phyloP scores from a whole-genome alignment of 2,329 filamentous ascomycete species.

The Sporothrix mexicana region DNA sequence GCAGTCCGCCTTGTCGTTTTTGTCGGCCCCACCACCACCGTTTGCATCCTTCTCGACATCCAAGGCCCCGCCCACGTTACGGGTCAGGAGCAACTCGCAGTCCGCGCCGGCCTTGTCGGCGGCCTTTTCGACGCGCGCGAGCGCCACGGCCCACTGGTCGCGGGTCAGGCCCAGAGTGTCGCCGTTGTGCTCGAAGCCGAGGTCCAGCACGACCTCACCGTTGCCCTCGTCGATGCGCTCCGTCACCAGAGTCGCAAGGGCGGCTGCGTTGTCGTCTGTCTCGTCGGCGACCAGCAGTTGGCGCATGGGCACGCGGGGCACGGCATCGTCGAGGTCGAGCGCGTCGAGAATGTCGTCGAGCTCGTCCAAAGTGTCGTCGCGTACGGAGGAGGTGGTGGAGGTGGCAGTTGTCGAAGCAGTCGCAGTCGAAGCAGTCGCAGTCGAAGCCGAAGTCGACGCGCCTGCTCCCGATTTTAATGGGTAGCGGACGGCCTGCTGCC shows the following conservation, averaged over 20 bases:
- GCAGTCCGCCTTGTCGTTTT: constrained; percentile 59
- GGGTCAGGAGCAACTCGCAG: constrained; percentile 83
- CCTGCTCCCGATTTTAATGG: constrained; percentile 49
- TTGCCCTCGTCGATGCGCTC: constrained; percentile 79
- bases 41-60: constrained; percentile 59
- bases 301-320: constrained; percentile 71
- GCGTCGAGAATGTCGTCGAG: constrained; percentile 66
- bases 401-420: constrained; percentile 42
- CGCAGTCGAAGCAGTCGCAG: constrained; percentile 35
- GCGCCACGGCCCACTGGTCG: constrained; percentile 75
- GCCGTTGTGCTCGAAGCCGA: constrained; percentile 88
- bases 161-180: constrained; percentile 79
- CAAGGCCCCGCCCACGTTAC: constrained; percentile 79
- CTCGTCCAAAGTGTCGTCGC: constrained; percentile 59
- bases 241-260: constrained; percentile 69
- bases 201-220: constrained; percentile 88
- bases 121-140: constrained; percentile 68
- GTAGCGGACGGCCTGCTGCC: constrained; percentile 80
- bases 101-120: constrained; percentile 72
- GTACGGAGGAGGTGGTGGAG: constrained; percentile 41
- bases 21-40: not conserved
- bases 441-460: constrained; percentile 40
- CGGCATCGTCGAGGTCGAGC: constrained; percentile 85
- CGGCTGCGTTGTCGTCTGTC: constrained; percentile 55
- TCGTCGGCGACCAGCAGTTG: constrained; percentile 68